These are phyloP conservation scores for Hygrophoropsis aurantiaca DNA, from an alignment of 768 basidiomycete species.

Conservation along the genomic window DNA sequence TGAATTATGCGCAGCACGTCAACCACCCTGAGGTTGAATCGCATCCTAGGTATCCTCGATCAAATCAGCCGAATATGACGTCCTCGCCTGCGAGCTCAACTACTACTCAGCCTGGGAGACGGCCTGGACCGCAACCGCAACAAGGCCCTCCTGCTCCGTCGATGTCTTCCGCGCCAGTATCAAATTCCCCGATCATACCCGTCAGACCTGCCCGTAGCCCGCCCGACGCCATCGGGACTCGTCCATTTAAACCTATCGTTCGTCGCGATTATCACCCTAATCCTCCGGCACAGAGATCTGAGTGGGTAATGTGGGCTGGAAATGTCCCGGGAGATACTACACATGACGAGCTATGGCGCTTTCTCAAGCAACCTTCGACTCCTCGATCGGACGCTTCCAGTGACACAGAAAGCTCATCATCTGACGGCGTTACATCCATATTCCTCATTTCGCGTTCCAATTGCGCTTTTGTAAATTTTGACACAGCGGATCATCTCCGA, in stretches of 20 bases:
- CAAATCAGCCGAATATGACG: constrained; percentile 14
- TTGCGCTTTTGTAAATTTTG: constrained; percentile 93
- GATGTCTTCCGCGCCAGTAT: constrained; percentile 5
- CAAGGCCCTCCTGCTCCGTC: neutral
- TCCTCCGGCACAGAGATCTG: constrained; percentile 71
- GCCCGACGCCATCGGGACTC: constrained; percentile 7
- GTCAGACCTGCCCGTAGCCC: neutral
- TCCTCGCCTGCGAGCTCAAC: constrained; percentile 2
- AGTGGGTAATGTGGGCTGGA: constrained; percentile 97
- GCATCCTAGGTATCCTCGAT: constrained; percentile 15
- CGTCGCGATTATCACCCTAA: constrained; percentile 70
- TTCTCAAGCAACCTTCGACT: constrained; percentile 55
- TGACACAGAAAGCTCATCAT: neutral
- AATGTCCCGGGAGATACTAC: constrained; percentile 85
- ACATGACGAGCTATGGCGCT: constrained; percentile 82
- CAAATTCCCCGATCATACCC: constrained; percentile 3
- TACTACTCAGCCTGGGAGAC: neutral
- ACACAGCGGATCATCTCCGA: constrained; percentile 57
- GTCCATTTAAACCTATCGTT: constrained; percentile 29
- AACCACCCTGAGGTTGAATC: constrained; percentile 17
- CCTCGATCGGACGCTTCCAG: constrained; percentile 7
- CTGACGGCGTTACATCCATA: constrained; percentile 73
- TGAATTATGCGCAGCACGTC: constrained; percentile 28
- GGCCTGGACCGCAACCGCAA: no score
- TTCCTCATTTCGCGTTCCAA: constrained; percentile 94